Evolutionary conservation across 371 early-diverging fungal species (phyloP).

Genomic region (Mortierella sp.): DNA sequence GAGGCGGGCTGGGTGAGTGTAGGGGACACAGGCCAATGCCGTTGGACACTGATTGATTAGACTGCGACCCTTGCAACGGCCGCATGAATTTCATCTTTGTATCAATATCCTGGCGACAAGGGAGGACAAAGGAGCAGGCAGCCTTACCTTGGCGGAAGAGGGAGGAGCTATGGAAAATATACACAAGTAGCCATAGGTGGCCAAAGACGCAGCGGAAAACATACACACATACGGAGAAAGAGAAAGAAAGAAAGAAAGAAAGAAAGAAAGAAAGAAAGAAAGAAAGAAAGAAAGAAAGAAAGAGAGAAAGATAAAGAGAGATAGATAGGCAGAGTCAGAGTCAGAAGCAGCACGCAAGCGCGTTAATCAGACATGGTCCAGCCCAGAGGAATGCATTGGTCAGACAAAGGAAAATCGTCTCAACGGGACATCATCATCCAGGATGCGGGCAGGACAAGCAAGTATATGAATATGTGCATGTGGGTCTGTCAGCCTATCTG

Average conservation of each 20-base stretch:
- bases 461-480: no score
- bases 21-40: neutral
- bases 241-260: no score
- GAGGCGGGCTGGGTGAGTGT: neutral
- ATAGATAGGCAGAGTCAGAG: slow-evolving; percentile 4
- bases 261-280: no score
- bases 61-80: neutral
- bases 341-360: no score
- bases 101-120: neutral
- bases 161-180: slow-evolving; percentile 9
- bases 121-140: neutral
- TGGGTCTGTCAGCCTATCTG: no score
- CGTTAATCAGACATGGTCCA: no score
- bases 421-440: neutral
- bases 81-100: neutral
- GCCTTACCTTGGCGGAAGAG: slow-evolving; percentile 30
- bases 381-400: no score
- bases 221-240: neutral
- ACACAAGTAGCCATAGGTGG: neutral
- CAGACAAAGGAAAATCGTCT: no score
- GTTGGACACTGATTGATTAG: no score
- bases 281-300: no score
- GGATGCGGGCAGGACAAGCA: neutral
- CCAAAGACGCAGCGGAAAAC: neutral
- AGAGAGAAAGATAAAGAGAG: no score